Evolutionary conservation across 192 early-diverging fungal genomes (phyloP), one percentile per base, ranked within the genome.

Genomic region (Podila verticillata): DNA sequence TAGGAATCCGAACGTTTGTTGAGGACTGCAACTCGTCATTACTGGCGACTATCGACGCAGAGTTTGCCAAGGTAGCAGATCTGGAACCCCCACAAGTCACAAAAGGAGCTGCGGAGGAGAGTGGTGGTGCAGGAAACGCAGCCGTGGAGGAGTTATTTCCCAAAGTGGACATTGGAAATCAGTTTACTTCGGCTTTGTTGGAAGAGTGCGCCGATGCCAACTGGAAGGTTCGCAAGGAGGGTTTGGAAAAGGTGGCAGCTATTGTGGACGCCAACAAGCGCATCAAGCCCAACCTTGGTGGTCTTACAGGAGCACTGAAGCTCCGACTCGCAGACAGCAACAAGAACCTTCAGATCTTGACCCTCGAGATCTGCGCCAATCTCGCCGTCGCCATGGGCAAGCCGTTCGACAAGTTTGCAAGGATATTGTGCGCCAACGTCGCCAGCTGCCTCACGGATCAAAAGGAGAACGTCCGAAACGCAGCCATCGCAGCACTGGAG

Each of bases 141-240:
- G 84, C 92, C 0, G 82, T 93, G 49, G 97, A 97, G 32, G 92
- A 94, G 20, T 82, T 98, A 24, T 93, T 97, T 68, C 95, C 96
- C 35, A 91, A 95, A 15, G 93, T 96, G 26, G 96, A 98, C 68
- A 86, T 99, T 36, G 75, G 84, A 8, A 64, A 84, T 36, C 81
- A 89, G 57, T 77, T 97, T n/a, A 88, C 89, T 2, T 64, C 84
- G 4, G 78, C 85, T 10, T 59, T 95, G 4, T 81, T 94, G 35
- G 87, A 93, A 51, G 88, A 94, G 31, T 88, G 94, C 57, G 87
- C 85, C 30, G 93, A 97, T 82, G 86, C 87, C 59, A 92, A 95
- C 62, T 99, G 98, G 98, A 97, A 96, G 81, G 85, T 91, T 47
- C 91, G 98, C 57, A 97, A 98, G 74, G 96, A 94, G 47, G 98